Base-by-base conservation (phyloP, 106 monocot genomes). In the Triglochin maritima region DNA sequence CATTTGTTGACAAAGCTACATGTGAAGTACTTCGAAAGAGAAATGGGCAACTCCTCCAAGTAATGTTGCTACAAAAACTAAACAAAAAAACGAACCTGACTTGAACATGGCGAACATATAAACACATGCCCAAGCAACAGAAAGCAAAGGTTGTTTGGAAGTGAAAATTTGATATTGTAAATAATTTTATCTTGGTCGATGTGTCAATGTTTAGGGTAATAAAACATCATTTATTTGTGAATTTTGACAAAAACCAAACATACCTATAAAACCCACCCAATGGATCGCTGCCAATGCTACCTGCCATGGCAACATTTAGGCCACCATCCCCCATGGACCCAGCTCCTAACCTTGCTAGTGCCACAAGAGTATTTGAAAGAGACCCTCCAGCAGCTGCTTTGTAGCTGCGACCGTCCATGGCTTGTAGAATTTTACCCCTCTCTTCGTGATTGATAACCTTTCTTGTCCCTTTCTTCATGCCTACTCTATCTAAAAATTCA, bases 331-430 rank as follows among this genome's bases (percentile, higher is more conserved):
- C 75, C n/a, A 81, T 29, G 45, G 85, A 73, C 5, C 63, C 62
- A 56, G 72, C 72, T 46, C 90, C 94, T 47, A 96, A 69, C 79
- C 95, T 87, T 47, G 95, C 87, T 71, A 96, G 78, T 50, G 95
- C 95, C 8, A 96, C 95, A 16, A 96, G 76, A 46, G 95, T 88
- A 65, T 96, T 96, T 6, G 95, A 96, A 46, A 96, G 87, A 50
- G 95, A 96, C 17, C 95, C 95, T 58, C 95, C 95, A 68, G 95
- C 95, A 15, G 90, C 95, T 56, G 90, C 95, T 70, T 96, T 96
- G 73, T 90, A 96, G 63, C 81, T 88, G 77, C 90, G 87, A 49
- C 95, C 95, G 76, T 96, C 95, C 95, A 96, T 96, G n/a, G 90
- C 95, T 14, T 76, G 85, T 52, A 96, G 74, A 7, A 96, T 80